Base-by-base conservation (phyloP, 2,329 filamentous ascomycete genomes). In the Penicillium freii region DNA sequence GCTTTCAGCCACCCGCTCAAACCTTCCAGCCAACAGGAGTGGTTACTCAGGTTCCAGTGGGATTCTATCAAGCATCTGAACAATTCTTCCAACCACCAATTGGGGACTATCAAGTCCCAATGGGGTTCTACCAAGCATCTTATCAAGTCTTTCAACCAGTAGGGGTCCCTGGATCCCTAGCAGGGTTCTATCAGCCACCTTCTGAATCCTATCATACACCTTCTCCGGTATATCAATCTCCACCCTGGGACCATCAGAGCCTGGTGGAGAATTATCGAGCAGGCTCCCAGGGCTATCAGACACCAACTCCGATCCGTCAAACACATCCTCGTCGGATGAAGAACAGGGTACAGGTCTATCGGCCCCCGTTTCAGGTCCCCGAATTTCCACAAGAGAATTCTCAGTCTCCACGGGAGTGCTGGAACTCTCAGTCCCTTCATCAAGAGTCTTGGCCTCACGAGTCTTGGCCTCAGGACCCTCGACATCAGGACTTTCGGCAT, bases 321-420 rank as follows among this genome's bases (percentile, higher is more conserved):
- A 3, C 21, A 17, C 40, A 15, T 6, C 7, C 13, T 42, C 13
- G 13, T 21, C 19, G 39, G 1, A 23, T 1, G 4, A 19, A 42
- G 11, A 42, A 15, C 19, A 21, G 17, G 39, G 3, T 42, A 7
- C 39, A 6, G 4, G 21, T 17, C 21, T 17, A 42, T 17, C 21
- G 2, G 4, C 7, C 15, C 21, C 21, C 7, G 13, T 3, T 5
- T 1, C 21, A 15, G 7, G 10, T 13, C 21, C 4, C 39, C 0
- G 13, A 23, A 13, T 17, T 23, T 3, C 39, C 21, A 15, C 1
- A 23, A 42, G 13, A 42, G 13, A 15, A 19, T 10, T 8, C 1
- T 19, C 17, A 5, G 36, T 38, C 9, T n/a, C n/a, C 5, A 17
- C 33, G 3, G 17, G 13, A 3, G 31, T 6, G 6, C 31, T 13